Evolutionary conservation across 179 eudicot species (phyloP).

Genomic region (Corrigiola litoralis): DNA sequence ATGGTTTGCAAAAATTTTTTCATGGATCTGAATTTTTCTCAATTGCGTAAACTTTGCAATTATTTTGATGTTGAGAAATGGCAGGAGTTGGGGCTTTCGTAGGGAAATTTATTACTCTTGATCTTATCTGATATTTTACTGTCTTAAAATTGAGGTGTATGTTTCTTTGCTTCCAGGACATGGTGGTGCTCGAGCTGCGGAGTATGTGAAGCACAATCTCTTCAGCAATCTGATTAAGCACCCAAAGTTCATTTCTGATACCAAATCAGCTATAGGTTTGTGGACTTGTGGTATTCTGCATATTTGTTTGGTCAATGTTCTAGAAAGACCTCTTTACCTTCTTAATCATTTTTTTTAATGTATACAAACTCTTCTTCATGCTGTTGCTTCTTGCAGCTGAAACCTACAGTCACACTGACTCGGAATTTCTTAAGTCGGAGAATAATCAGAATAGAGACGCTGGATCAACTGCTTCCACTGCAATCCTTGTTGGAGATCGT

Average conservation of each 20-base stretch:
- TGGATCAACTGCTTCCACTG: constrained; percentile 99
- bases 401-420: constrained; percentile 85
- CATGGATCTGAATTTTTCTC: too few species aligned
- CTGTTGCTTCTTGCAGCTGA: constrained; percentile 56
- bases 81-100: background rate
- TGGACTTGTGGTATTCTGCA: constrained; percentile 3
- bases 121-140: background rate
- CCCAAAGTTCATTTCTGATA: constrained; percentile 95
- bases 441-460: constrained; percentile 88
- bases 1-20: too few species aligned
- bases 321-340: background rate
- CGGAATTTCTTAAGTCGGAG: constrained; percentile 88
- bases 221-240: constrained; percentile 91
- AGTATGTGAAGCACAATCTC: constrained; percentile 88
- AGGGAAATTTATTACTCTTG: background rate
- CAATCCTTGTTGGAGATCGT: constrained; percentile 96
- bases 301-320: background rate
- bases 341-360: background rate
- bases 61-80: background rate
- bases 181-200: constrained; percentile 99
- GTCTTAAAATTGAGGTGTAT: background rate
- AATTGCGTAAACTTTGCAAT: too few species aligned
- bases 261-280: constrained; percentile 91
- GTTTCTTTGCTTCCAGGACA: constrained; percentile 47
- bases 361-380: background rate